These are phyloP conservation scores for Collybiopsis confluens DNA, from an alignment of 768 basidiomycete species.

Conservation along the genomic window DNA sequence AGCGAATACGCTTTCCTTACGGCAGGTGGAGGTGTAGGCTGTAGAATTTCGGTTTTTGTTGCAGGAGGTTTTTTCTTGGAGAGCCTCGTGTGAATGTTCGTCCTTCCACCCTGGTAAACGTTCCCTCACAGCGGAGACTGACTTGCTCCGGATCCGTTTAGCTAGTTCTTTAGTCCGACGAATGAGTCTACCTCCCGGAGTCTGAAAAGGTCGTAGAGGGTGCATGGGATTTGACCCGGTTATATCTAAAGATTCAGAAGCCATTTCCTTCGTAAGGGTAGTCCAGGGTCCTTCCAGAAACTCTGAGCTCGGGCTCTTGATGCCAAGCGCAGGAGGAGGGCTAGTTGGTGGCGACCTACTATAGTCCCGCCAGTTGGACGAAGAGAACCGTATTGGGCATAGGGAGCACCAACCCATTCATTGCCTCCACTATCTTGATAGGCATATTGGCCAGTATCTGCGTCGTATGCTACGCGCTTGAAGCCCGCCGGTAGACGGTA, in stretches of 20 bases:
- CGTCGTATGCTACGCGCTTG: neutral
- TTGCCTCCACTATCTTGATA: slow-evolving; percentile 21
- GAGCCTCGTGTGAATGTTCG: too few species aligned
- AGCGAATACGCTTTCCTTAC: too few species aligned
- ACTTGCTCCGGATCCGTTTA: too few species aligned
- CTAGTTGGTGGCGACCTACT: neutral
- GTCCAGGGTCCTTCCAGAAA: neutral
- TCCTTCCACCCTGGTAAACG: too few species aligned
- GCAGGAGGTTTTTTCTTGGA: too few species aligned
- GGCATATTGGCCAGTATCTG: neutral
- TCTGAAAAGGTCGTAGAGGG: neutral
- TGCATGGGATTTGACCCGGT: neutral
- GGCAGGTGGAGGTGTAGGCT: too few species aligned
- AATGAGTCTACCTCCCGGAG: too few species aligned
- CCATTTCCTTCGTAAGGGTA: neutral
- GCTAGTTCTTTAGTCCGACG: too few species aligned
- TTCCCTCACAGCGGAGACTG: too few species aligned
- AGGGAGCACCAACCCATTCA: neutral
- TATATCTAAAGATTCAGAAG: neutral
- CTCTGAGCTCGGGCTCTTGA: neutral
- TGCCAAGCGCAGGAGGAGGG: neutral
- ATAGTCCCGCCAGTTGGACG: neutral
- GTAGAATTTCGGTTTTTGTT: too few species aligned
- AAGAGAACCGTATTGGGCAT: neutral
- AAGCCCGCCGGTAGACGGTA: neutral